phyloP scores from a whole-genome alignment of 495 filamentous ascomycete species.

The Daldinia concentrica region DNA sequence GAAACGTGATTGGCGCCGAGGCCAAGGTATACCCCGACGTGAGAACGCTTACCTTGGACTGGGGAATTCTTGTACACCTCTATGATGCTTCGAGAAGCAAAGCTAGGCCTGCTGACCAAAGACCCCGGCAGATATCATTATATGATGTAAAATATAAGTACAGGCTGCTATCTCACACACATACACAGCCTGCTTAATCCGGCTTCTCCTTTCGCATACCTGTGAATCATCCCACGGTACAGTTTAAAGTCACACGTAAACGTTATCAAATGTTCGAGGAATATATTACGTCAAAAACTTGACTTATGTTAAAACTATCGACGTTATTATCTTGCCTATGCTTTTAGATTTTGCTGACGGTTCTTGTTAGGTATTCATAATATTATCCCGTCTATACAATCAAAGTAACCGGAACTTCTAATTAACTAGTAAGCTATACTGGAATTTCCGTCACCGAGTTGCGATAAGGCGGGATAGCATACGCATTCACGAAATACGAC shows the following conservation, averaged over 20 bases:
- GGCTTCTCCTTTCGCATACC: constrained; percentile 18
- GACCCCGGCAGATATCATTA: neutral
- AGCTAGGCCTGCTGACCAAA: neutral
- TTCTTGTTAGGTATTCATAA: neutral
- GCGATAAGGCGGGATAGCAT: constrained; percentile 16
- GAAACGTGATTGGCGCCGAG: too few relatives aligned
- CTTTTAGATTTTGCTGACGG: neutral
- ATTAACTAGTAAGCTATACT: neutral
- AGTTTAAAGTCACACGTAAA: constrained; percentile 27
- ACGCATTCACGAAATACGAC: constrained; percentile 8
- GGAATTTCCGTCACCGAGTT: constrained; percentile 8
- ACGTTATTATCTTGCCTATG: neutral
- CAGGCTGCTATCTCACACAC: neutral
- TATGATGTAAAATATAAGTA: neutral
- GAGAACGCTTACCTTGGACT: too few relatives aligned
- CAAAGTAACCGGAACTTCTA: neutral
- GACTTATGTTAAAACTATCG: neutral
- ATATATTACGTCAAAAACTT: constrained; percentile 14
- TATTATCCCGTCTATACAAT: neutral
- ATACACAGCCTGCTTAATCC: constrained; percentile 19
- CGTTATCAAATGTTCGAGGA: constrained; percentile 26
- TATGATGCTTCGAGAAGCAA: neutral
- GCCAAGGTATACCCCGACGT: too few relatives aligned
- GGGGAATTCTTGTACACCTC: too few relatives aligned
- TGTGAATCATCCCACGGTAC: constrained; percentile 29